Evolutionary conservation across 139 green algal species (phyloP).

Genomic region (Tetradesmus lagerheimii): DNA sequence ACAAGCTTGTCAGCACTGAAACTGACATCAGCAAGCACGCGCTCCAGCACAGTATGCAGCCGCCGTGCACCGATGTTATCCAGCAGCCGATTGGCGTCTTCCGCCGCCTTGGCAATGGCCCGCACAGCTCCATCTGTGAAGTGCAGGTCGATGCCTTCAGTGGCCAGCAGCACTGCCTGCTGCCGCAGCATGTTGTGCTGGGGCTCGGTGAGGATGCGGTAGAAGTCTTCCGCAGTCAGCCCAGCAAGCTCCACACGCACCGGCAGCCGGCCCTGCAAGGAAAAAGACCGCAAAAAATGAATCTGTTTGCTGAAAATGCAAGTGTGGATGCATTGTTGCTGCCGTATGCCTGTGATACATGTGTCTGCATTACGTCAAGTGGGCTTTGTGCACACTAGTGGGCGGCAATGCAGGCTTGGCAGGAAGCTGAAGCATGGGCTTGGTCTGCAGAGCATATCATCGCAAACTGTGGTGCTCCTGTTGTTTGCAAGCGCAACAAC

Average conservation of each 20-base stretch:
- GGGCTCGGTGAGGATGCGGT: slow-evolving; percentile 90
- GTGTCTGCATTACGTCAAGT: too few relatives aligned
- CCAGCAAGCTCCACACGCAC: slow-evolving; percentile 96
- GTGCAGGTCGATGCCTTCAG: slow-evolving; percentile 89
- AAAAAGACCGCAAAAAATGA: too few relatives aligned
- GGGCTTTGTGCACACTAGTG: too few relatives aligned
- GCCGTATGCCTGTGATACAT: too few relatives aligned
- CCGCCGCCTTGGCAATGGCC: slow-evolving; percentile 78
- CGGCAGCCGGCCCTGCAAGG: slow-evolving; percentile 83
- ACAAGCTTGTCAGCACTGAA: slow-evolving; percentile 91
- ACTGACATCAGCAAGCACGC: slow-evolving; percentile 93
- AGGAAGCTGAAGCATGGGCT: too few relatives aligned
- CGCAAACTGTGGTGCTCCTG: too few relatives aligned
- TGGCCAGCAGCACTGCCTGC: slow-evolving; percentile 82
- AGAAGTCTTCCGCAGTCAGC: slow-evolving; percentile 77
- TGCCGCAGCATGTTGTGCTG: slow-evolving; percentile 58
- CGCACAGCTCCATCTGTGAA: slow-evolving; percentile 88
- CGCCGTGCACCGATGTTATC: slow-evolving; percentile 96
- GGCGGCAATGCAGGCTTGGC: too few relatives aligned
- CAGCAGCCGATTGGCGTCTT: slow-evolving; percentile 73
- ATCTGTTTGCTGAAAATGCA: too few relatives aligned
- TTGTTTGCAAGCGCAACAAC: too few relatives aligned
- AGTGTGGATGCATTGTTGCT: too few relatives aligned
- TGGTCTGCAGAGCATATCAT: too few relatives aligned
- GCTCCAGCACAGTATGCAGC: slow-evolving; percentile 93